Evolutionary conservation across 371 early-diverging fungal genomes (phyloP).

Genomic region (Rhizomucor pusillus): DNA sequence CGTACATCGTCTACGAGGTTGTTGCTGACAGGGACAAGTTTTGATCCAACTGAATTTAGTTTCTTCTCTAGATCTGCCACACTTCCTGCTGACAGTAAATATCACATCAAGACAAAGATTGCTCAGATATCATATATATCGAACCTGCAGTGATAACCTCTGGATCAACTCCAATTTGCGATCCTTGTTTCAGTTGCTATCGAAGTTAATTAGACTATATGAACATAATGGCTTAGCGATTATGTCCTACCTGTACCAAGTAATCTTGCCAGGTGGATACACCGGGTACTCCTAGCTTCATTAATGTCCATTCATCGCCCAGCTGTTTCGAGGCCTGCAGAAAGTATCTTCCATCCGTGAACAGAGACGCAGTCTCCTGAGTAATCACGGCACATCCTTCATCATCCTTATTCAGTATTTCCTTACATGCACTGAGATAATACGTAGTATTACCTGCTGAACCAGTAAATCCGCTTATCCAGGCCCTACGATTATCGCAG

Average conservation of each 20-base stretch:
- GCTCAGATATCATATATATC: too few relatives aligned
- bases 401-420: too few relatives aligned
- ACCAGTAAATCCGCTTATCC: constrained; percentile 98
- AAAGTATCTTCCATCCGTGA: constrained; percentile 99
- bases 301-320: constrained; percentile 86
- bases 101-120: too few relatives aligned
- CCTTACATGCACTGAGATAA: background rate
- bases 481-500: constrained; percentile 90
- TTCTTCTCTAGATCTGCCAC: too few relatives aligned
- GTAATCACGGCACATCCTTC: constrained; percentile 80
- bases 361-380: constrained; percentile 71
- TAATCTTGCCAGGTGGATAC: constrained; percentile 91
- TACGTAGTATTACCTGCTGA: constrained; percentile 73
- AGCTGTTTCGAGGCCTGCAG: constrained; percentile 95
- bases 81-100: too few relatives aligned
- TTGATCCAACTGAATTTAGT: too few relatives aligned
- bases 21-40: too few relatives aligned
- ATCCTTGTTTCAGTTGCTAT: background rate
- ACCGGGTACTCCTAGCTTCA: constrained; percentile 87
- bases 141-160: background rate
- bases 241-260: constrained; percentile 53
- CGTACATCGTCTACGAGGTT: too few relatives aligned
- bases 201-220: background rate
- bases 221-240: too few relatives aligned
- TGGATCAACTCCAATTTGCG: constrained; percentile 1